A percentile compares a stretch with the other conserved stretches of the same genome.
Conservation (phyloP, 108 stramenopile species). For the Bacterosira constricta region DNA sequence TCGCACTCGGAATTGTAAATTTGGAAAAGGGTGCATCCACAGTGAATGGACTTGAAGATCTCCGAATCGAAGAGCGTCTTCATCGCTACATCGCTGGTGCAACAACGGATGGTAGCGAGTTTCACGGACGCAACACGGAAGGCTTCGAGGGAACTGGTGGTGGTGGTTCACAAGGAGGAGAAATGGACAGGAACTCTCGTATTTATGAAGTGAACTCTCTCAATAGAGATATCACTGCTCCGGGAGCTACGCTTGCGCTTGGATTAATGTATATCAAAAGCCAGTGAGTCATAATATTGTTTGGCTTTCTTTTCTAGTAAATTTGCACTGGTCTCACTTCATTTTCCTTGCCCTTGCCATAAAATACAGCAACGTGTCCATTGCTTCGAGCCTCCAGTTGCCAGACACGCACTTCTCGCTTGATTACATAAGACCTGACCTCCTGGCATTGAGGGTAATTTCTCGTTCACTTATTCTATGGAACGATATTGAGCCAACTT, state of each 20-base stretch:
- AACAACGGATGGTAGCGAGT: slow-evolving; percentile 58
- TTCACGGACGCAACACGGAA: slow-evolving; percentile 49
- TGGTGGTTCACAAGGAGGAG: slow-evolving; percentile 31
- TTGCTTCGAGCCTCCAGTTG: slow-evolving; percentile 81
- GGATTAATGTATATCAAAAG: slow-evolving; percentile 92
- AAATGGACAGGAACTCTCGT: slow-evolving; percentile 78
- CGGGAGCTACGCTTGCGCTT: slow-evolving; percentile 94
- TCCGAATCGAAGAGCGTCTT: slow-evolving; percentile 93
- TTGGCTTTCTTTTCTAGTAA: background rate
- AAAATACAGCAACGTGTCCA: slow-evolving; percentile 53
- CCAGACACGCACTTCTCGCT: slow-evolving; percentile 94
- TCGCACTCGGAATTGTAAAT: slow-evolving; percentile 54
- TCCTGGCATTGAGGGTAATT: slow-evolving; percentile 89
- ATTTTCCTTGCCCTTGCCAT: background rate
- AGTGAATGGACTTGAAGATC: slow-evolving; percentile 86
- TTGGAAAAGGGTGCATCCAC: slow-evolving; percentile 44
- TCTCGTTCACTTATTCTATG: slow-evolving; percentile 92
- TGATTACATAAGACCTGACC: slow-evolving; percentile 93
- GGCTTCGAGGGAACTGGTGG: slow-evolving; percentile 21
- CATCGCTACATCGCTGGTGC: slow-evolving; percentile 88
- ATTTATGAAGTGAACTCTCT: slow-evolving; percentile 86
- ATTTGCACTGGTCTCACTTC: background rate
- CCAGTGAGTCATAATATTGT: slow-evolving; percentile 43
- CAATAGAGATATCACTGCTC: slow-evolving; percentile 94
- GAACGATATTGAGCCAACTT: slow-evolving; percentile 84